These are phyloP conservation scores for Talaromyces sp. DNA, from an alignment of 2,329 filamentous ascomycete species.

Conservation along the genomic window DNA sequence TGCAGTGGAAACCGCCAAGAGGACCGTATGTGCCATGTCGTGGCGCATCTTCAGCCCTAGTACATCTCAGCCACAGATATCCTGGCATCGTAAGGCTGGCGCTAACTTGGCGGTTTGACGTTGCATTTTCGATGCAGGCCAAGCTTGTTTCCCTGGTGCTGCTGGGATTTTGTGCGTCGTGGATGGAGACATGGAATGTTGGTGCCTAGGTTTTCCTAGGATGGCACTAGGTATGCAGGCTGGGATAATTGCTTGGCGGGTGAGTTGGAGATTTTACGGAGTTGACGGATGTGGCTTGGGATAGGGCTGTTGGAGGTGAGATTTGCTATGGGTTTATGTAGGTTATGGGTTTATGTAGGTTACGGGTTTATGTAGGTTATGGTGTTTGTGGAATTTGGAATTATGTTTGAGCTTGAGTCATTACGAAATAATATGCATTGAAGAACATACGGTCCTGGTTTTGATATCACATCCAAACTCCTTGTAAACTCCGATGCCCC, in stretches of 20 bases:
- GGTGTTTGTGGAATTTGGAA: no score
- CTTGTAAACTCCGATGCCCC: slow-evolving; percentile 23
- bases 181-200: no score
- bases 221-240: slow-evolving; percentile 10
- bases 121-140: slow-evolving; percentile 19
- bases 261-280: slow-evolving; percentile 1
- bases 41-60: slow-evolving; percentile 20
- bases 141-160: slow-evolving; percentile 11
- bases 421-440: slow-evolving; percentile 8
- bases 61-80: slow-evolving; percentile 17
- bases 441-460: not conserved
- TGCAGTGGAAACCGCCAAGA: not conserved
- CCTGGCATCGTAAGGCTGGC: not conserved
- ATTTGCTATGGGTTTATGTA: no score
- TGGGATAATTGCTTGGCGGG: slow-evolving; percentile 12
- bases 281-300: not conserved
- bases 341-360: no score
- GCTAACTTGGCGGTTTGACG: slow-evolving; percentile 8
- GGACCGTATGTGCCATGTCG: slow-evolving; percentile 1
- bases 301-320: no score
- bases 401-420: no score
- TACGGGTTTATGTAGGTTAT: no score
- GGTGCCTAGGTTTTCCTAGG: slow-evolving; percentile 19
- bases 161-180: no score
- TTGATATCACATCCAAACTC: slow-evolving; percentile 19